A percentile compares a stretch with the other conserved stretches of the same genome.
Conservation (phyloP, 805 yeast genomes). For the Candida vaughaniae region DNA sequence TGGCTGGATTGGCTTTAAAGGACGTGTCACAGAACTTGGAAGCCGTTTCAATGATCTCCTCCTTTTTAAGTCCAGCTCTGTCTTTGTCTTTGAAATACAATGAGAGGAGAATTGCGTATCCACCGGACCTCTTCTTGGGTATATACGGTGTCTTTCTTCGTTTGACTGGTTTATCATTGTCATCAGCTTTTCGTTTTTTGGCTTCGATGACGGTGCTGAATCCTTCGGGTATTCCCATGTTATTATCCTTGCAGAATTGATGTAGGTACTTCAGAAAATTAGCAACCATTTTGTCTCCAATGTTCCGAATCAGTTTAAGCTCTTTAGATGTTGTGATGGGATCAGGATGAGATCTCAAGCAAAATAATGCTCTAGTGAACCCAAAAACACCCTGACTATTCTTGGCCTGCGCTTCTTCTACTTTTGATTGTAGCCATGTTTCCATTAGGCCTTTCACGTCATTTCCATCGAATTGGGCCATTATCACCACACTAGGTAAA, state of each 20-base stretch:
- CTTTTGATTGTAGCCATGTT: constrained; percentile 58
- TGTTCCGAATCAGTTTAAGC: constrained; percentile 55
- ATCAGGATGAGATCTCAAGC: constrained; percentile 44
- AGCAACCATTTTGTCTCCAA: constrained; percentile 70
- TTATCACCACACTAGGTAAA: too few relatives aligned
- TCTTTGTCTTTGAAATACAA: constrained; percentile 49
- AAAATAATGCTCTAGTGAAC: constrained; percentile 56
- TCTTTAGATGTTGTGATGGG: constrained; percentile 56
- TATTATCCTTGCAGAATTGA: constrained; percentile 57
- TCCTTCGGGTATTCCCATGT: constrained; percentile 42
- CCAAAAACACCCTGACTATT: constrained; percentile 54
- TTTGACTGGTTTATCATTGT: constrained; percentile 5
- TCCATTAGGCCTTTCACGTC: constrained; percentile 45
- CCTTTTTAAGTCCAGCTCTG: constrained; percentile 60
- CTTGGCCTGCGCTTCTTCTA: constrained; percentile 42
- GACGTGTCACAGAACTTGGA: constrained; percentile 55
- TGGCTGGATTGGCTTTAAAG: constrained; percentile 57
- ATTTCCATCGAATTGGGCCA: neutral
- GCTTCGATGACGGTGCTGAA: constrained; percentile 14
- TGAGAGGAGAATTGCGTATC: constrained; percentile 73
- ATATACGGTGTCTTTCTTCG: constrained; percentile 46
- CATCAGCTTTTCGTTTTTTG: constrained; percentile 4
- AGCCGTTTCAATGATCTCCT: constrained; percentile 55
- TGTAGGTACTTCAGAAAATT: constrained; percentile 47
- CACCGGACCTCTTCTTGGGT: constrained; percentile 78